Base-by-base conservation (phyloP, 2,329 filamentous ascomycete genomes). In the Aspergillus neoniger region DNA sequence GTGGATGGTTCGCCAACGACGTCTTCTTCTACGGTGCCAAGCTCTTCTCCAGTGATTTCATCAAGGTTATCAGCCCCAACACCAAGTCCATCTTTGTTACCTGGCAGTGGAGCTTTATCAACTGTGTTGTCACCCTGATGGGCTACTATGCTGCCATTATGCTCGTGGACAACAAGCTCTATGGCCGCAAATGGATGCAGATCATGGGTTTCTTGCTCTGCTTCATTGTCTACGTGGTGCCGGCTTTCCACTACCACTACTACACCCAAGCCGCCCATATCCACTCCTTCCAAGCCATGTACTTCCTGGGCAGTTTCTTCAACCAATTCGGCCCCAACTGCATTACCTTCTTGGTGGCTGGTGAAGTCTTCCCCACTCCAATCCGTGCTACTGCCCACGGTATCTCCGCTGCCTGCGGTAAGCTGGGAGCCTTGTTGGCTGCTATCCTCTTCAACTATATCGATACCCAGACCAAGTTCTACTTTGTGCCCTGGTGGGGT, bases 261-360 rank as follows among this genome's bases (percentile, higher is more conserved):
- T 55, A 55, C 12, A 55, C 25, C 3, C n/a, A 55, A 17, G n/a
- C 53, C n/a, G 53, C 53, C 12, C 10, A 55, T 4, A 55, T 55
- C 53, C 53, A 55, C 41, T 44, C 53, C 23, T 55, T 55, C 41
- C 53, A 55, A 28, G 30, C 53, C 12, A 55, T 55, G 53, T 55
- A 55, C 53, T 55, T 55, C 53, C 5, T 55, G 41, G 41, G 39
- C n/a, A 55, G 53, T 30, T 55, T 55, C 53, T 55, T 55, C 53
- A 55, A 55, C 53, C 53, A 55, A 4, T 55, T 55, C 72, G 93
- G 93, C 10, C 93, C 93, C 77, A 97, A 97, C 84, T 89, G 87
- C 49, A 92, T 96, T 70, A 96, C 93, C 65, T 97, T 97, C 89
- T 86, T 97, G 67, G 91, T 96, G 36, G 93, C 93, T 38, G 94